Evolutionary conservation across 2,329 filamentous ascomycete species (phyloP), one percentile per base, ranked within the genome.

Genomic region (Aureobasidium namibiae): DNA sequence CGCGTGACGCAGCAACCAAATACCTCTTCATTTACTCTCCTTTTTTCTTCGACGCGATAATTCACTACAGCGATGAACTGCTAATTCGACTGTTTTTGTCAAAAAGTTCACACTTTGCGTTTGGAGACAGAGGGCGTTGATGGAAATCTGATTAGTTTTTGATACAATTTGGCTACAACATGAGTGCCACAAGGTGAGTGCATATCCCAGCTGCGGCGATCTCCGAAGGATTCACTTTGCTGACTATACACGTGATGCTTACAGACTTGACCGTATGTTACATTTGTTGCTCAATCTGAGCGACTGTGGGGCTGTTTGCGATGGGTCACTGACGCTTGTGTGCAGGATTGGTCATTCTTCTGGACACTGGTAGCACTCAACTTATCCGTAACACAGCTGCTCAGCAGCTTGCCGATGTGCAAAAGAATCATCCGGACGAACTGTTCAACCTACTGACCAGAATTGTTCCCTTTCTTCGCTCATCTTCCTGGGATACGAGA

Each of bases 401-500:
- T 63, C 91, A 95, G 70, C 94, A 99, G 76, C 82, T 99, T 63
- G 94, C 92, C 63, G 94, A 99, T 75, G 94, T 96, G 74, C 95
- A 99, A 75, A 97, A 96, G 72, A 89, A 94, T 73, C 94, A 97
- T 68, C 94, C 94, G 0, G 92, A 99, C 75, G 95, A 99, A 73
- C 80, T 99, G 1, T 97, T 97, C 76, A 96, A 97, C 70, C 82
- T 99, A 7, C 81, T 99, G 13, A 92, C 90, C 31, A 83, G 92
- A 62, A 92, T 99, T 33, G 86, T 99, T n/a, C 92, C 94, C 1
- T 99, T 96, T 73, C 81, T 99, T 31, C 85, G 90, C 61, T 92
- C 94, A 66, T 96, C 92, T 72, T 92, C 92, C 70, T 99, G 94
- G 94, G 94, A 99, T 70, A 99, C 94, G 26, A 82, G 95, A 66